Evolutionary conservation across 345 rosid species (phyloP).

Genomic region (Eutrema japonicum): DNA sequence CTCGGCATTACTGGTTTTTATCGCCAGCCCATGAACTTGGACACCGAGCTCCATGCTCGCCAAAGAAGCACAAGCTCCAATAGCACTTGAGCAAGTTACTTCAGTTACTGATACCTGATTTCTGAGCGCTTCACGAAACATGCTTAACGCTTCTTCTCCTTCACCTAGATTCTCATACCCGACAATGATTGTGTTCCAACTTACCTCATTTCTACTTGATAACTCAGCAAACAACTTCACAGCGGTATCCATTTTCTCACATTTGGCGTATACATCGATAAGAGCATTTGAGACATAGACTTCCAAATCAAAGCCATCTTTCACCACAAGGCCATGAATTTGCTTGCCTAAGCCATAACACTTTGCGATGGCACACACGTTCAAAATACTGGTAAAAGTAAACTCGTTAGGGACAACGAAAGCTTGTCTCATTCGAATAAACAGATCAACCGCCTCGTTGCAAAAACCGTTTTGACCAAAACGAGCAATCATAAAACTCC

Average conservation of each 20-base stretch:
- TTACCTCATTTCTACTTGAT: slow-evolving; percentile 59
- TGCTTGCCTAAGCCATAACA: slow-evolving; percentile 62
- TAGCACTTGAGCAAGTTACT: slow-evolving; percentile 78
- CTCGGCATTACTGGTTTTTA: slow-evolving; percentile 63
- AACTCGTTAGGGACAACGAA: slow-evolving; percentile 73
- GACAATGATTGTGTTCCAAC: slow-evolving; percentile 88
- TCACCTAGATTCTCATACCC: slow-evolving; percentile 62
- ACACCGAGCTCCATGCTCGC: slow-evolving; percentile 74
- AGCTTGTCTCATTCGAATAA: slow-evolving; percentile 65
- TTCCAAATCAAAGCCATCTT: slow-evolving; percentile 55
- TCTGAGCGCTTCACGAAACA: slow-evolving; percentile 65
- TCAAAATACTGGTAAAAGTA: slow-evolving; percentile 71
- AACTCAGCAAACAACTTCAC: slow-evolving; percentile 60
- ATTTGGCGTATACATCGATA: slow-evolving; percentile 79
- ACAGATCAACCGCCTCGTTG: slow-evolving; percentile 61
- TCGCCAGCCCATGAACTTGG: slow-evolving; percentile 66
- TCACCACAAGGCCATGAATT: slow-evolving; percentile 63
- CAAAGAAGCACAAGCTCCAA: slow-evolving; percentile 78
- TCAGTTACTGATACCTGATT: slow-evolving; percentile 60
- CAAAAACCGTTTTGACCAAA: slow-evolving; percentile 64
- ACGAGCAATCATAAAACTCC: slow-evolving; percentile 93
- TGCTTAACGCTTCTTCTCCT: slow-evolving; percentile 60
- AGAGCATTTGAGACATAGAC: slow-evolving; percentile 77
- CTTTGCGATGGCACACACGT: slow-evolving; percentile 64
- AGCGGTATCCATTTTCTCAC: slow-evolving; percentile 69